phyloP scores from a whole-genome alignment of 331 rosid species.

The Quercus tomentella region DNA sequence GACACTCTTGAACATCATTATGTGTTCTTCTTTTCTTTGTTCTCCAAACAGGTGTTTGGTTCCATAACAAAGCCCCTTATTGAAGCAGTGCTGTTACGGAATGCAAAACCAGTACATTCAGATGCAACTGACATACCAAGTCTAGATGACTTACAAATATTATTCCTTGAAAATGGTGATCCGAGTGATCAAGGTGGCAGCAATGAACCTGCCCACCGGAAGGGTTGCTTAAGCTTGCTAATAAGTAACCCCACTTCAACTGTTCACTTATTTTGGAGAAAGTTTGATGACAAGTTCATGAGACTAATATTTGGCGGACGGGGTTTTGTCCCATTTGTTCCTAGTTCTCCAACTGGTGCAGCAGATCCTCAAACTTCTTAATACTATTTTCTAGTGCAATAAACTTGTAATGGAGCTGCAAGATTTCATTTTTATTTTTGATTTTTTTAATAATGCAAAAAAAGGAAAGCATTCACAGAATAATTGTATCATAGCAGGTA shows the following conservation, averaged over 20 bases:
- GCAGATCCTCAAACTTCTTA: constrained; percentile 19
- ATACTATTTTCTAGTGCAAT: background rate
- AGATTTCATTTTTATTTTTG: background rate
- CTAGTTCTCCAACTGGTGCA: constrained; percentile 45
- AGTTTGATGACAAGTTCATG: constrained; percentile 72
- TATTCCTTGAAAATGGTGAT: constrained; percentile 32
- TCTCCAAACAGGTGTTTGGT: constrained; percentile 65
- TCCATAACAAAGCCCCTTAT: constrained; percentile 75
- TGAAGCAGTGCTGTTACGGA: constrained; percentile 47
- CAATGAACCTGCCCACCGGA: background rate
- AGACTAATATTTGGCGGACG: constrained; percentile 91
- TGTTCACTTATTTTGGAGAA: constrained; percentile 66
- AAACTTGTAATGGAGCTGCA: background rate
- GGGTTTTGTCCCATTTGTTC: constrained; percentile 59
- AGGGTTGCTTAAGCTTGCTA: constrained; percentile 39
- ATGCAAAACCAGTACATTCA: constrained; percentile 33
- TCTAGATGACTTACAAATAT: constrained; percentile 43
- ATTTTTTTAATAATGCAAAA: background rate
- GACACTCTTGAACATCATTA: background rate
- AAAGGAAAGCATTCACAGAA: background rate
- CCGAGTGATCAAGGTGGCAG: constrained; percentile 21
- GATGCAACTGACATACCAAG: constrained; percentile 40
- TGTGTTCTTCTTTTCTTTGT: background rate
- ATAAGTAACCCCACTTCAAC: constrained; percentile 48
- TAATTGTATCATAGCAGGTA: background rate